phyloP scores from a whole-genome alignment of 257 asterid species.

The Plectranthus barbatus region DNA sequence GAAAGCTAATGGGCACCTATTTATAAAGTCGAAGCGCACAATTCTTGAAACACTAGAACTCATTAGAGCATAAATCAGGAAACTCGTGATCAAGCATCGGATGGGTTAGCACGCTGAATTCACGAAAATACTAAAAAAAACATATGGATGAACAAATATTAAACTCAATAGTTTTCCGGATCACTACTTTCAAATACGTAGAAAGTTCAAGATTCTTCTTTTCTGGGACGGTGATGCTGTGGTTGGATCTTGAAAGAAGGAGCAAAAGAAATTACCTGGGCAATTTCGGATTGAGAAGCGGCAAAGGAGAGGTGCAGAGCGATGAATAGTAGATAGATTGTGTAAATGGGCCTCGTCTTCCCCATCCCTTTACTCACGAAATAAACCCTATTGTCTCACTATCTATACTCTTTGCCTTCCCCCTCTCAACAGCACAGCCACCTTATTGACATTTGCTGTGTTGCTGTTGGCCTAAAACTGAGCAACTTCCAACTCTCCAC shows the following conservation, averaged over 20 bases:
- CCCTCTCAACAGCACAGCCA: not conserved
- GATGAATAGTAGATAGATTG: conserved; percentile 9
- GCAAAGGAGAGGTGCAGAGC: conserved; percentile 20
- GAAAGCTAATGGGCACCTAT: not conserved
- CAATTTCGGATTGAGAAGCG: conserved; percentile 10
- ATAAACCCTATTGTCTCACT: conserved; percentile 10
- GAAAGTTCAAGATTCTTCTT: conserved; percentile 4
- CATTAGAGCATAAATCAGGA: not conserved
- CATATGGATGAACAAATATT: not conserved
- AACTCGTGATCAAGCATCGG: not conserved
- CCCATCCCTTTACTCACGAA: conserved; percentile 16
- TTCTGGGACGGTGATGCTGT: not conserved
- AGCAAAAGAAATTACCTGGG: conserved; percentile 15
- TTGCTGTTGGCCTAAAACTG: not conserved
- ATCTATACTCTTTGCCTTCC: not conserved
- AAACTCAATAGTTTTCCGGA: not conserved
- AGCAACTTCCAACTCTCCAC: not conserved
- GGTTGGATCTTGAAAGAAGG: conserved; percentile 1
- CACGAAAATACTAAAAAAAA: not conserved
- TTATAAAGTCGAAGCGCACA: not conserved
- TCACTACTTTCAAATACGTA: not conserved
- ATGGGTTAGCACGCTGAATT: not conserved
- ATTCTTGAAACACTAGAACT: not conserved
- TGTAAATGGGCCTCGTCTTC: conserved; percentile 11
- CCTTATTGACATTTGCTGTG: not conserved